Evolutionary conservation across 2,329 filamentous ascomycete species (phyloP).

Genomic region (Apiospora saccharicola): DNA sequence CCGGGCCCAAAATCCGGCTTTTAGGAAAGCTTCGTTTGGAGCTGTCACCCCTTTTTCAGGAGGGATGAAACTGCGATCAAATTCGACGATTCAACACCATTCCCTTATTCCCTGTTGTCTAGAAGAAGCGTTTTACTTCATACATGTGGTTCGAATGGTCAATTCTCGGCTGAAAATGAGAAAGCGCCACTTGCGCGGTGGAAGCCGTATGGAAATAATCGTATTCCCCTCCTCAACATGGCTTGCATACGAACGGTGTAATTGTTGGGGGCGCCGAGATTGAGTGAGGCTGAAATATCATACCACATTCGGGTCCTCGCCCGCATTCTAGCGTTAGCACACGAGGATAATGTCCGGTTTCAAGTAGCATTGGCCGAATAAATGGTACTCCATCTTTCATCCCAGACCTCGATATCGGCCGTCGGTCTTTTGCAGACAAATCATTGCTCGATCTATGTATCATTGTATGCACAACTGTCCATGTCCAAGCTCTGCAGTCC

Average conservation of each 20-base stretch:
- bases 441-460: not conserved
- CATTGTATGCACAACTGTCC: not conserved
- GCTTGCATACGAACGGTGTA: not conserved
- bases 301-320: not conserved
- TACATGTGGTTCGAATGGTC: too few species aligned
- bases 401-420: not conserved
- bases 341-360: too few species aligned
- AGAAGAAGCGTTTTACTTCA: too few species aligned
- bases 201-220: not conserved
- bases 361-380: too few species aligned
- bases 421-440: not conserved
- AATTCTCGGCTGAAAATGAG: not conserved
- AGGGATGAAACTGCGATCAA: too few species aligned
- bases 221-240: not conserved
- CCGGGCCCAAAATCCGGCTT: not conserved
- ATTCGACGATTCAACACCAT: too few species aligned
- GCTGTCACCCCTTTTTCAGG: too few species aligned
- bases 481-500: not conserved
- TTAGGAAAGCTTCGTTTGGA: not conserved
- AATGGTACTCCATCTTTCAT: too few species aligned
- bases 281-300: not conserved
- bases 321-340: too few species aligned
- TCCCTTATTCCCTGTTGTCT: too few species aligned
- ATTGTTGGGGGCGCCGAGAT: not conserved
- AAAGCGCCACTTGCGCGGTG: not conserved